Percentiles rank a stretch among this genome's conserved stretches.
phyloP scores from a whole-genome alignment of 306 rosid species.

The Castanea mollissima region DNA sequence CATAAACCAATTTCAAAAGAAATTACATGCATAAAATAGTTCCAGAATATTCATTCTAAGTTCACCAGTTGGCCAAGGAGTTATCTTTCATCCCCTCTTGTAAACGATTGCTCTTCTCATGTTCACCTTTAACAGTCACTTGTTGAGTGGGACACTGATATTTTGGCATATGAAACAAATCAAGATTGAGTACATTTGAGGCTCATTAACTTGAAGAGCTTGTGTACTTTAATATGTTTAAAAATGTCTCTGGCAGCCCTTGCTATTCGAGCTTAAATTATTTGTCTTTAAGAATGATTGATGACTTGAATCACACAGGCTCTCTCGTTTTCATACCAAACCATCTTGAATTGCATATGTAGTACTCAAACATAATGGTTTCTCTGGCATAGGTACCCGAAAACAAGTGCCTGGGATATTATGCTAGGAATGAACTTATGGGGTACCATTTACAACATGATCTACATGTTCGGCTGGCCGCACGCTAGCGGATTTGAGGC shows the following conservation, averaged over 20 bases:
- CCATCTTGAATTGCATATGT: not conserved
- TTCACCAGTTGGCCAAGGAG: constrained; percentile 9
- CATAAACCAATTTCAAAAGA: not conserved
- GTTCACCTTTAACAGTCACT: not conserved
- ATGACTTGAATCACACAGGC: not conserved
- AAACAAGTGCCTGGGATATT: constrained; percentile 94
- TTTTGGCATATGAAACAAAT: not conserved
- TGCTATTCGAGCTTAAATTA: not conserved
- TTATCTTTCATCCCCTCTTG: constrained; percentile 9
- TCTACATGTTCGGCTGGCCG: constrained; percentile 94
- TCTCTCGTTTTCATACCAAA: not conserved
- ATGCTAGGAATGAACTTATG: constrained; percentile 98
- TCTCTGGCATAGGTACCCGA: constrained; percentile 67
- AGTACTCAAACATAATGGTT: not conserved
- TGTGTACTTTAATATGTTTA: not conserved
- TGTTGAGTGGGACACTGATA: not conserved
- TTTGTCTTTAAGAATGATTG: not conserved
- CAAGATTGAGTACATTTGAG: constrained; percentile 8
- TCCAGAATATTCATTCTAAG: constrained; percentile 1
- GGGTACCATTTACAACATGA: constrained; percentile 90
- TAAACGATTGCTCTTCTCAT: not conserved
- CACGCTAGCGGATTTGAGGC: constrained; percentile 71
- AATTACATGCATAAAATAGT: not conserved
- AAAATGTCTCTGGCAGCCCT: not conserved
- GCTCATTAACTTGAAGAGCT: not conserved